These are phyloP conservation scores for Chlamydomonas sp. DNA, from an alignment of 139 green algal species.

Conservation along the genomic window DNA sequence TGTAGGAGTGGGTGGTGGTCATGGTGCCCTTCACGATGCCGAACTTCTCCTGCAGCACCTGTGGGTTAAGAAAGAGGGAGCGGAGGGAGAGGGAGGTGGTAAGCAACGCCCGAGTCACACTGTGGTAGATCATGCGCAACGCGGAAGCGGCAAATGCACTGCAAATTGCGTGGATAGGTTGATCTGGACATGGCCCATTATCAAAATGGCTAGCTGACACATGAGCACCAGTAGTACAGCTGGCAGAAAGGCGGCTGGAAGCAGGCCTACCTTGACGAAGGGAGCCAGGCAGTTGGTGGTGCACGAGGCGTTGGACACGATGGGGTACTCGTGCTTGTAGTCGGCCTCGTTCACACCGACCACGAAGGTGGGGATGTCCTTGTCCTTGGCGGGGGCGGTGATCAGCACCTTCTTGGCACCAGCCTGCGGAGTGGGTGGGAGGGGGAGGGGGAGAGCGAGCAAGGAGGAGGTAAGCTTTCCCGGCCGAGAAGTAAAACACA, in stretches of 20 bases:
- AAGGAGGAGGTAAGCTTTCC: no score
- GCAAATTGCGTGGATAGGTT: neutral
- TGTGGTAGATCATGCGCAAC: no score
- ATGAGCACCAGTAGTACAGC: neutral
- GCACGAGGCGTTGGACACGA: slow-evolving; percentile 99
- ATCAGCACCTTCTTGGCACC: slow-evolving; percentile 99
- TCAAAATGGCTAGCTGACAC: neutral
- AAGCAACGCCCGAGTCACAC: neutral
- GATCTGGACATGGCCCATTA: neutral
- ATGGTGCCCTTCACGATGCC: slow-evolving; percentile 99
- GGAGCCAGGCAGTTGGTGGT: slow-evolving; percentile 99
- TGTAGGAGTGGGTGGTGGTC: slow-evolving; percentile 99
- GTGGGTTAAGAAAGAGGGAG: slow-evolving; percentile 78
- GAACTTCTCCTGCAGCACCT: slow-evolving; percentile 99
- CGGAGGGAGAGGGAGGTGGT: neutral
- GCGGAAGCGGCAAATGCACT: neutral
- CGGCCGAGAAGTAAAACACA: no score
- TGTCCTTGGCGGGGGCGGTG: slow-evolving; percentile 98
- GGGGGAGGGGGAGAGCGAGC: neutral
- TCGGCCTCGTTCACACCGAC: slow-evolving; percentile 95
- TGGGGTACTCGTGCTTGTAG: slow-evolving; percentile 91
- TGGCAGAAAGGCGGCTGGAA: neutral
- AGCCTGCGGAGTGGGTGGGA: slow-evolving; percentile 61
- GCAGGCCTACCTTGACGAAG: slow-evolving; percentile 93
- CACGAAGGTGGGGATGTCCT: slow-evolving; percentile 98